These are phyloP conservation scores for Aspergillus spinulosporus DNA, from an alignment of 2,329 filamentous ascomycete genomes.

Conservation along the genomic window DNA sequence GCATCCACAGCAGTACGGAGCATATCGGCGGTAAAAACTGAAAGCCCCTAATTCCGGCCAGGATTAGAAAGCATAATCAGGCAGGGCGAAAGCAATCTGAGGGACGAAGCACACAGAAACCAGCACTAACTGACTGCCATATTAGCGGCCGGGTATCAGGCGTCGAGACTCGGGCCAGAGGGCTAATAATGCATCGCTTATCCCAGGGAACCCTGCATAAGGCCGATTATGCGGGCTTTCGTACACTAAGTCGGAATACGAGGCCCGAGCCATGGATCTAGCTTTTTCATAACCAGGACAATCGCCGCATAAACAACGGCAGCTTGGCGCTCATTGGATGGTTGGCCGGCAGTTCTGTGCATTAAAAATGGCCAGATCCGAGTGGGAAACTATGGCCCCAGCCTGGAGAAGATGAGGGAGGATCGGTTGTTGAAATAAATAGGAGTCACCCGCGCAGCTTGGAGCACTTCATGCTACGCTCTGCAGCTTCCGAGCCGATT, in stretches of 20 bases:
- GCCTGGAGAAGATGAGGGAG: no score
- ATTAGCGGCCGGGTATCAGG: no score
- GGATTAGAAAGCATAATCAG: no score
- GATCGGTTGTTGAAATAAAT: background rate
- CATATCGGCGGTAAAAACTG: no score
- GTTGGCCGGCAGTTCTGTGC: background rate
- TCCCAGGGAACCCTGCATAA: background rate
- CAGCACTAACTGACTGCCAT: no score
- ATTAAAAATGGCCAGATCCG: background rate
- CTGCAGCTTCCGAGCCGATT: background rate
- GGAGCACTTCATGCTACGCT: no score
- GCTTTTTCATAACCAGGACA: background rate
- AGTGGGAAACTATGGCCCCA: background rate
- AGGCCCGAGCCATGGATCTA: background rate
- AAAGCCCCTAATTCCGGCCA: no score
- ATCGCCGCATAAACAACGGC: background rate
- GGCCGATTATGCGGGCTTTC: background rate
- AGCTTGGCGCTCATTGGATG: background rate
- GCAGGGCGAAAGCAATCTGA: no score
- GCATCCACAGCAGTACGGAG: no score
- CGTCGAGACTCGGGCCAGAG: no score
- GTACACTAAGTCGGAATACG: background rate
- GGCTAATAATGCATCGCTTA: background rate
- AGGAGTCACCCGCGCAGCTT: background rate
- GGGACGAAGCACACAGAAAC: no score